Evolutionary conservation across 2,329 filamentous ascomycete species (phyloP), one percentile per base, ranked within the genome.

Genomic region (Scedosporium aurantiacum): DNA sequence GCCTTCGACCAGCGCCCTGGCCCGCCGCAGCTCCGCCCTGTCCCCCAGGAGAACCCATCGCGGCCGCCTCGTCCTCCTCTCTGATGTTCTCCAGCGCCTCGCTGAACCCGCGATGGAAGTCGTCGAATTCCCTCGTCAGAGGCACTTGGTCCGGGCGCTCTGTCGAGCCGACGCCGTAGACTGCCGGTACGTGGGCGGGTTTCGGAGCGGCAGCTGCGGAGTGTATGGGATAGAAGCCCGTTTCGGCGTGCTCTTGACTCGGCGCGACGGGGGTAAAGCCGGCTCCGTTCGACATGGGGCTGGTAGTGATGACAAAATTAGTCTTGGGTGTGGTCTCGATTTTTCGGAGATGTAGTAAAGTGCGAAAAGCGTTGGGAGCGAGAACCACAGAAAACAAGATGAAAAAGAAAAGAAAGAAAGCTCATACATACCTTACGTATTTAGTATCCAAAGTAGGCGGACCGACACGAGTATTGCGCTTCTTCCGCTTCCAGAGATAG

Each of bases 401-500:
- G 8, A 37, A 12, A 14, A 3, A 14, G 2, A 3, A 32, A 3
- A 3, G 6, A 32, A 10, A 32, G 2, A 32, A 32, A 8, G 10
- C 2, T 2, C 12, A 12, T 12, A 56, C 69, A 70, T 67, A 78
- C 76, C 74, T 75, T 62, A 76, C 74, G 63, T 76, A 77, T 28
- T 75, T 71, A 27, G 74, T 72, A 54, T 71, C 67, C 63, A 73
- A 63, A 3, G 70, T 70, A 0, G 76, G 77, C 3, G 78, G 74
- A 1, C 78, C 78, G 57, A 71, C 64, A 25, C 78, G 77, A 18
- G 68, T 62, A 67, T 78, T 78, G 60, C 72, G 70, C 59, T 71
- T 73, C 58, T 73, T 75, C 43, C 76, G 76, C 56, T 76, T 75
- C 68, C 76, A 70, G 58, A 79, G 70, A 65, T 75, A 81, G 58